phyloP scores from a whole-genome alignment of 805 yeast species.

The Candida quercuum region DNA sequence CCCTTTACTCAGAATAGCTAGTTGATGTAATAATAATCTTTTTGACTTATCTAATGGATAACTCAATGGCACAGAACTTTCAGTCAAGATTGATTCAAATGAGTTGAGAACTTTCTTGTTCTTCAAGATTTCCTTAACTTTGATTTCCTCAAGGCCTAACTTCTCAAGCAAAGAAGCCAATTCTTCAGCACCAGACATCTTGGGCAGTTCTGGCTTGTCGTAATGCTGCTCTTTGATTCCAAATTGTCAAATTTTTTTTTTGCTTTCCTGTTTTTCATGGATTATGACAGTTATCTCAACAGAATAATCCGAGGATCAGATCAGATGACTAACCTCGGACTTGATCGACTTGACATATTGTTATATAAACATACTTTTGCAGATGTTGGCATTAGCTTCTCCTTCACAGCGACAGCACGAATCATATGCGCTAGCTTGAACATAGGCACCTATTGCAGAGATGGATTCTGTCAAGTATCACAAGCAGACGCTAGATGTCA shows the following conservation, averaged over 20 bases:
- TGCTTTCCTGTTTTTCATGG: too few species aligned
- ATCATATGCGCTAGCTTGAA: not conserved
- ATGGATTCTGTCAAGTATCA: not conserved
- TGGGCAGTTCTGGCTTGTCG: too few species aligned
- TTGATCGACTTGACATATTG: too few species aligned
- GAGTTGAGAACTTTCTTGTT: constrained; percentile 80
- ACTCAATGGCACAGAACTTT: constrained; percentile 28
- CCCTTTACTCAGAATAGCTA: constrained; percentile 69
- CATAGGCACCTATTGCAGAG: too few species aligned
- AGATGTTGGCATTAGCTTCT: too few species aligned
- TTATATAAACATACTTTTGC: too few species aligned
- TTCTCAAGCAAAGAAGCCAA: constrained; percentile 27
- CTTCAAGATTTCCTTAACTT: constrained; percentile 74
- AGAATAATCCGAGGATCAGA: too few species aligned
- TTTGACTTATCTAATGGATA: constrained; percentile 49
- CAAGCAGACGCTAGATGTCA: constrained; percentile 1
- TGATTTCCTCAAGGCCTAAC: constrained; percentile 69
- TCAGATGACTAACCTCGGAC: too few species aligned
- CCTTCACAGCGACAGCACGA: too few species aligned
- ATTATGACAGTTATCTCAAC: too few species aligned
- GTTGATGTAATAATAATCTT: constrained; percentile 63
- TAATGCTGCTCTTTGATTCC: too few species aligned
- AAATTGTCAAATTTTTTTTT: too few species aligned
- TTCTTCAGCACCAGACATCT: constrained; percentile 28
- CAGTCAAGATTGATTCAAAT: constrained; percentile 52